Percentiles rank a stretch among this genome's conserved stretches.
These are phyloP conservation scores for Celoporthe dispersa DNA, from an alignment of 2,329 filamentous ascomycete genomes.

Conservation along the genomic window DNA sequence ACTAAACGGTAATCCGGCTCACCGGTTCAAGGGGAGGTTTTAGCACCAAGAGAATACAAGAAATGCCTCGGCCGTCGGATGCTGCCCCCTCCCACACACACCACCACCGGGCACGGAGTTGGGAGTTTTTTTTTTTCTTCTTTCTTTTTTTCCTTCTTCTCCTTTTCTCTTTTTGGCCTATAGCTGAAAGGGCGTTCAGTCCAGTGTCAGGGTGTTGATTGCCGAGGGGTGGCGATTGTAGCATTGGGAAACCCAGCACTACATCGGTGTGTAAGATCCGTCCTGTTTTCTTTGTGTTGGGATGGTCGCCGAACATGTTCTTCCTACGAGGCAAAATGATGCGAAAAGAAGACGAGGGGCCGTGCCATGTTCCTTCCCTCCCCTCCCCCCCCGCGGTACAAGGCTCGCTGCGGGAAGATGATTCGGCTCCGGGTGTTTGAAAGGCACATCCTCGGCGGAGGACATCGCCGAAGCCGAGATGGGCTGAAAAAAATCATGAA, in stretches of 20 bases:
- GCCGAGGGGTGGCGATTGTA: not conserved
- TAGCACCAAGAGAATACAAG: not conserved
- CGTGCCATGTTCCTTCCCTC: not conserved
- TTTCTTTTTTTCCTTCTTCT: not conserved
- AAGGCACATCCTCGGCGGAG: not conserved
- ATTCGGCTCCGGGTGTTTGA: not conserved
- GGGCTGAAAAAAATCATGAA: not conserved
- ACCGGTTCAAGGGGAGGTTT: not conserved
- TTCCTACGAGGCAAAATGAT: not conserved
- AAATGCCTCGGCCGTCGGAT: not conserved
- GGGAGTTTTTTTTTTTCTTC: too few species aligned
- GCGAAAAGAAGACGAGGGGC: not conserved
- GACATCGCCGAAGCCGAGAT: not conserved
- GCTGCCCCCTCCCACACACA: not conserved
- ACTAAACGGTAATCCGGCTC: not conserved
- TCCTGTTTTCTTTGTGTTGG: not conserved
- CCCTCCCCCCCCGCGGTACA: too few species aligned
- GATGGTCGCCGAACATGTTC: not conserved
- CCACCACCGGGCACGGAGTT: not conserved
- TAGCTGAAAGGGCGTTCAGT: not conserved
- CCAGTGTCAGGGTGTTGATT: not conserved
- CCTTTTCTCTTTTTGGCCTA: too few species aligned
- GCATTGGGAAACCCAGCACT: not conserved
- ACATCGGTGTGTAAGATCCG: not conserved
- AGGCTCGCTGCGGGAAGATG: not conserved